Evolutionary conservation across 192 early-diverging fungal species (phyloP).

Genomic region (Chytriomyces sp.): DNA sequence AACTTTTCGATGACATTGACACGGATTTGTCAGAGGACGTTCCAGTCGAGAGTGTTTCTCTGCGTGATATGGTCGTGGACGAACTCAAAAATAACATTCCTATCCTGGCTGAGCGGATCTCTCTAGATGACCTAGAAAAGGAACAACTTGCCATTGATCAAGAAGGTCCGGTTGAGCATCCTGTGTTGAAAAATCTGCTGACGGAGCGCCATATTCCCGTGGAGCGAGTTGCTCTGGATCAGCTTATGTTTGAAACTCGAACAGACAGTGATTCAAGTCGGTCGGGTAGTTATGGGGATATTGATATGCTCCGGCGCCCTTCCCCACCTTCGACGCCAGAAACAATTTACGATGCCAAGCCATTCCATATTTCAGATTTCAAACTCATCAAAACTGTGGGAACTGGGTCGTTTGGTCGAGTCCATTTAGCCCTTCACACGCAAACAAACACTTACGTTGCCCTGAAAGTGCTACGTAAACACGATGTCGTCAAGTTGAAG

Average conservation of each 20-base stretch:
- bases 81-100: conserved; percentile 9
- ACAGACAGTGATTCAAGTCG: not conserved
- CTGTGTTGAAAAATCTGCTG: not conserved
- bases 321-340: conserved; percentile 2
- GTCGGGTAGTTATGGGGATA: not conserved
- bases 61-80: conserved; percentile 17
- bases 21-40: not conserved
- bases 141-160: not conserved
- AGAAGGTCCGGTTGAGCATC: not conserved
- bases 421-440: conserved; percentile 77
- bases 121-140: not conserved
- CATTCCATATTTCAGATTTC: conserved; percentile 33
- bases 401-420: conserved; percentile 88
- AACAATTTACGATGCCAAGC: conserved; percentile 22
- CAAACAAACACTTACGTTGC: conserved; percentile 54
- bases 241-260: not conserved
- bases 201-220: conserved; percentile 23
- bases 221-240: conserved; percentile 19
- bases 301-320: conserved; percentile 2
- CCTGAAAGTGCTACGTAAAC: conserved; percentile 80
- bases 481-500: conserved; percentile 75
- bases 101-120: not conserved
- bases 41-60: conserved; percentile 24
- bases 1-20: conserved; percentile 13
- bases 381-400: conserved; percentile 51